These are phyloP conservation scores for Ulvella scutata DNA, from an alignment of 139 green algal species.

Conservation along the genomic window DNA sequence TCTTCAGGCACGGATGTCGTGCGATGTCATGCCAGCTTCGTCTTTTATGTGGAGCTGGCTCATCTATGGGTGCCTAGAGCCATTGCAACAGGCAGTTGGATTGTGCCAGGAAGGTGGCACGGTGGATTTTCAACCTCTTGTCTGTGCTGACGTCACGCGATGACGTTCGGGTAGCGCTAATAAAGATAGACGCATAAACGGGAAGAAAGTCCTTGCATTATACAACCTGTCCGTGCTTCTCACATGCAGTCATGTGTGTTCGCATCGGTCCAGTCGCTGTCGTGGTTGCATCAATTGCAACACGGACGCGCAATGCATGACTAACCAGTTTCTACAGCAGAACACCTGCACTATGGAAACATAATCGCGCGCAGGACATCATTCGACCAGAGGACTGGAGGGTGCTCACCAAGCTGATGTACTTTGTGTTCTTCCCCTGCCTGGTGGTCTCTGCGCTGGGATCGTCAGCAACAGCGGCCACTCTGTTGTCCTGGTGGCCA, in stretches of 20 bases:
- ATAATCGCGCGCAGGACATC: not conserved
- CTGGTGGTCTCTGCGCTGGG: not conserved
- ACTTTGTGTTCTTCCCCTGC: not conserved
- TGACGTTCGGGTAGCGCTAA: too few species aligned
- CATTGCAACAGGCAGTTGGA: too few species aligned
- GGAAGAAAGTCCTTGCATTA: not conserved
- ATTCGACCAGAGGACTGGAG: not conserved
- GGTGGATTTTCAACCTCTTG: too few species aligned
- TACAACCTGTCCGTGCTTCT: not conserved
- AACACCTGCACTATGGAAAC: not conserved
- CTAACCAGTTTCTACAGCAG: not conserved
- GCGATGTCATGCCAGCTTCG: too few species aligned
- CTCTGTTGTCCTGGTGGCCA: not conserved
- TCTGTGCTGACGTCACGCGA: too few species aligned
- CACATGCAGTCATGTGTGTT: too few species aligned
- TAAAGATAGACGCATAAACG: too few species aligned
- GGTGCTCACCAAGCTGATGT: not conserved
- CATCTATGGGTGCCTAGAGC: too few species aligned
- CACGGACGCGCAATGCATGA: not conserved
- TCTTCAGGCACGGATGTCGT: too few species aligned
- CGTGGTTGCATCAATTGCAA: not conserved
- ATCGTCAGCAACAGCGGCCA: not conserved
- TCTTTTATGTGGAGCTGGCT: too few species aligned
- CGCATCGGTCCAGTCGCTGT: too few species aligned
- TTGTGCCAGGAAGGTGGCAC: too few species aligned